These are phyloP conservation scores for Cercospora sp. DNA, from an alignment of 2,329 filamentous ascomycete genomes.

Conservation along the genomic window DNA sequence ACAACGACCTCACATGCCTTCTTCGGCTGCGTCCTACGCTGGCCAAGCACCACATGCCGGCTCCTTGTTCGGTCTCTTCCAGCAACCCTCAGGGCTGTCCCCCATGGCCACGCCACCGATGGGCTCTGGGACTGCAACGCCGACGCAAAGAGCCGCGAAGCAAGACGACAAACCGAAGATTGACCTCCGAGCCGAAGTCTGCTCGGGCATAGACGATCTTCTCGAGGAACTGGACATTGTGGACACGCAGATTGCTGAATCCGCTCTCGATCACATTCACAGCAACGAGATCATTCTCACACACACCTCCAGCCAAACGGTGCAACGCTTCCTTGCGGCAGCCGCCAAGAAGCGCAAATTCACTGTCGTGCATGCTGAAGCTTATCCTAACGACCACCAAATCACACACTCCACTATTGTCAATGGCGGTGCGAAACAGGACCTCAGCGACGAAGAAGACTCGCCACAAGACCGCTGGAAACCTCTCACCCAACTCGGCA, in stretches of 20 bases:
- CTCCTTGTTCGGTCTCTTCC: conserved; percentile 83
- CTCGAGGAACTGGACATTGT: conserved; percentile 92
- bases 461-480: conserved; percentile 61
- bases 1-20: conserved; percentile 61
- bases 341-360: conserved; percentile 89
- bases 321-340: conserved; percentile 84
- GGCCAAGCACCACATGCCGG: conserved; percentile 56
- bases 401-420: conserved; percentile 62
- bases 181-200: conserved; percentile 83
- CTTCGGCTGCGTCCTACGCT: conserved; percentile 64
- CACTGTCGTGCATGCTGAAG: conserved; percentile 80
- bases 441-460: conserved; percentile 49
- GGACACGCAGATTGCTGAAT: conserved; percentile 87
- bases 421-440: conserved; percentile 53
- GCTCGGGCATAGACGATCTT: conserved; percentile 92
- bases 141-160: conserved; percentile 37
- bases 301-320: conserved; percentile 79
- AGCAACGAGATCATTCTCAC: conserved; percentile 90
- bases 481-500: conserved; percentile 72
- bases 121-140: conserved; percentile 32
- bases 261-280: conserved; percentile 88
- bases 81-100: conserved; percentile 50
- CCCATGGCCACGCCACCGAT: conserved; percentile 36
- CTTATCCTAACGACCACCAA: conserved; percentile 67
- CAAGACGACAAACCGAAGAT: conserved; percentile 45